phyloP scores from a whole-genome alignment of 2,329 filamentous ascomycete species.

The Epichloe glyceriae region DNA sequence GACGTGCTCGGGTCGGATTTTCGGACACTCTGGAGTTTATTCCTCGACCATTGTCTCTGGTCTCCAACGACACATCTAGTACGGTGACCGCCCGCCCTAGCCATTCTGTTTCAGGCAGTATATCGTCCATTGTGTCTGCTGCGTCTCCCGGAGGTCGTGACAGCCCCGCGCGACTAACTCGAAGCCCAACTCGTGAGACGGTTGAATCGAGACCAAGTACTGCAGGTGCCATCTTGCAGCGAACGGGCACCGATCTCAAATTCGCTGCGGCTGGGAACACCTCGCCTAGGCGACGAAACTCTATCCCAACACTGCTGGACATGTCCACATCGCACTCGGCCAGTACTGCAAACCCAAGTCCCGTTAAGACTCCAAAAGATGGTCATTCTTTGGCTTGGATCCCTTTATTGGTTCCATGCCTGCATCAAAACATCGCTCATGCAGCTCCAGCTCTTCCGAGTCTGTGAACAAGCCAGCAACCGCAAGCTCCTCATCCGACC shows the following conservation, averaged over 20 bases:
- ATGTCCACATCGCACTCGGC: conserved; percentile 23
- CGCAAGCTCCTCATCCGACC: conserved; percentile 22
- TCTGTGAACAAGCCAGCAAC: conserved; percentile 18
- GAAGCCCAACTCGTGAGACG: conserved; percentile 28
- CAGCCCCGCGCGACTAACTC: conserved; percentile 23
- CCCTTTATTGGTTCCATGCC: conserved; percentile 32
- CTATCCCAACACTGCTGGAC: conserved; percentile 40
- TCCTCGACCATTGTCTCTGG: conserved; percentile 66
- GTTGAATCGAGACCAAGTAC: conserved; percentile 50
- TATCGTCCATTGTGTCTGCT: conserved; percentile 62
- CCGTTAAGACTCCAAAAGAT: conserved; percentile 40
- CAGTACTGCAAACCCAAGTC: conserved; percentile 29
- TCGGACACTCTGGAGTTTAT: conserved; percentile 77
- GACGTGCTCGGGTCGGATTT: conserved; percentile 63
- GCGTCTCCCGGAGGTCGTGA: conserved; percentile 30
- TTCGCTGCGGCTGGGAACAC: conserved; percentile 9
- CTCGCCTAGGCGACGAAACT: conserved; percentile 41
- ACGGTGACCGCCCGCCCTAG: conserved; percentile 56
- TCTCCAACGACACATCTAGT: conserved; percentile 74
- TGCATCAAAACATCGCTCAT: conserved; percentile 32
- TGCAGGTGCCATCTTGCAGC: conserved; percentile 56
- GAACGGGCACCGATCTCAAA: conserved; percentile 14
- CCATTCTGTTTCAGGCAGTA: conserved; percentile 66
- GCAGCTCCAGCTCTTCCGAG: conserved; percentile 34
- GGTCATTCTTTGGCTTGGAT: conserved; percentile 52